Percentiles rank a stretch among this genome's conserved stretches.
Conservation (phyloP, 2,329 filamentous ascomycete genomes). For the Alternaria conjuncta region DNA sequence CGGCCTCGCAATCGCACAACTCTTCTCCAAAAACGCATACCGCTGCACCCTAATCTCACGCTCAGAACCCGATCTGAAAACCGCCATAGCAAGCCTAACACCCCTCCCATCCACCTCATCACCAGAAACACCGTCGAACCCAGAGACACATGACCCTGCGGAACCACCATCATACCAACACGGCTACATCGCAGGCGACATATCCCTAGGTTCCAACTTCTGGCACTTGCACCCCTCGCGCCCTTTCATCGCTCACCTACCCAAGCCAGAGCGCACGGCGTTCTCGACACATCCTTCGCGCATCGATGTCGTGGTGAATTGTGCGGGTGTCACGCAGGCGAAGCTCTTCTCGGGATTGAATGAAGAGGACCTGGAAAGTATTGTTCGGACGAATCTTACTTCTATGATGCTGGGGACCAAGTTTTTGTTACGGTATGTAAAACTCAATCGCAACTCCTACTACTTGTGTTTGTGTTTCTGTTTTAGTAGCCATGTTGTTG, state of each 20-base stretch:
- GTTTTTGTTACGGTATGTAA: constrained; percentile 50
- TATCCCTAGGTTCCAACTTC: constrained; percentile 28
- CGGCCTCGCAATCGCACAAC: constrained; percentile 46
- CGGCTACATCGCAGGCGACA: constrained; percentile 36
- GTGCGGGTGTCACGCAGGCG: constrained; percentile 74
- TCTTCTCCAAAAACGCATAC: constrained; percentile 39
- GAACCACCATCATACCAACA: constrained; percentile 12
- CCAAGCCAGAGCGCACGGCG: not conserved
- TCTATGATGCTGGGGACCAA: constrained; percentile 69
- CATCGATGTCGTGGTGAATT: constrained; percentile 72
- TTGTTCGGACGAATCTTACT: constrained; percentile 74
- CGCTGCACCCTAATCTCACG: constrained; percentile 44
- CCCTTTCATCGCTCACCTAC: constrained; percentile 6
- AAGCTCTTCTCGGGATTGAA: constrained; percentile 66
- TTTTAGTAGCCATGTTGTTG: too few species aligned
- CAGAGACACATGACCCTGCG: not conserved
- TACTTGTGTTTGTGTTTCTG: too few species aligned
- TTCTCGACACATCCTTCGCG: constrained; percentile 4
- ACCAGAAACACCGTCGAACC: not conserved
- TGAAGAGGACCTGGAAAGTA: constrained; percentile 58
- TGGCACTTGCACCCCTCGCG: constrained; percentile 21
- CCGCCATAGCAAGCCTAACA: constrained; percentile 30
- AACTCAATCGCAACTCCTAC: too few species aligned
- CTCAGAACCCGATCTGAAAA: constrained; percentile 25
- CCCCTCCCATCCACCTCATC: constrained; percentile 12